Conservation (phyloP, 768 basidiomycete species). For the Epithele typhae region DNA sequence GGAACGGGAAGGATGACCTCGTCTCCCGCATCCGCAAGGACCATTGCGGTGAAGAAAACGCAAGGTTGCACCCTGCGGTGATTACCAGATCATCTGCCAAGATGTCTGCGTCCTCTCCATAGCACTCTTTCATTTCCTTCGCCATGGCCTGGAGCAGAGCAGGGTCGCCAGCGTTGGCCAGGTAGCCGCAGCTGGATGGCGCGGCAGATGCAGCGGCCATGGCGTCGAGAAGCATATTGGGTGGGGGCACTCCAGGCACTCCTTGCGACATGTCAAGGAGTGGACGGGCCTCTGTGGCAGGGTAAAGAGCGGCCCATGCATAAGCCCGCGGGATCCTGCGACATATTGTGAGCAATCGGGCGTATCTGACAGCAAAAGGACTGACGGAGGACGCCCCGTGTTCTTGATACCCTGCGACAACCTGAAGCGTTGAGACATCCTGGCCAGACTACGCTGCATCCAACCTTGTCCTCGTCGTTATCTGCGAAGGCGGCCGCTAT, state of each 20-base stretch:
- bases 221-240: slow-evolving; percentile 37
- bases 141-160: slow-evolving; percentile 47
- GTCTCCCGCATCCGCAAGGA: slow-evolving; percentile 62
- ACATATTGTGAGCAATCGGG: not conserved
- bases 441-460: no score
- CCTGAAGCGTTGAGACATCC: no score
- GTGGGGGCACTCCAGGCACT: slow-evolving; percentile 64
- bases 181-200: slow-evolving; percentile 49
- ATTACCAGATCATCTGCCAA: slow-evolving; percentile 55
- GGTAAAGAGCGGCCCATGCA: slow-evolving; percentile 49
- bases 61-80: slow-evolving; percentile 71
- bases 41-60: slow-evolving; percentile 62
- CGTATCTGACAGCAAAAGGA: not conserved
- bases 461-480: no score
- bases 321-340: slow-evolving; percentile 54
- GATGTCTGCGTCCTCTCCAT: slow-evolving; percentile 48
- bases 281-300: slow-evolving; percentile 36
- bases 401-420: not conserved
- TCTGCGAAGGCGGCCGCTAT: no score
- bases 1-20: slow-evolving; percentile 72
- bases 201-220: slow-evolving; percentile 42
- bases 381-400: slow-evolving; percentile 5
- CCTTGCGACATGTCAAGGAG: slow-evolving; percentile 77
- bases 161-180: slow-evolving; percentile 54
- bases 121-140: slow-evolving; percentile 57